Conservation (phyloP, 352 stramenopile species). For the Pythium brachiatum region DNA sequence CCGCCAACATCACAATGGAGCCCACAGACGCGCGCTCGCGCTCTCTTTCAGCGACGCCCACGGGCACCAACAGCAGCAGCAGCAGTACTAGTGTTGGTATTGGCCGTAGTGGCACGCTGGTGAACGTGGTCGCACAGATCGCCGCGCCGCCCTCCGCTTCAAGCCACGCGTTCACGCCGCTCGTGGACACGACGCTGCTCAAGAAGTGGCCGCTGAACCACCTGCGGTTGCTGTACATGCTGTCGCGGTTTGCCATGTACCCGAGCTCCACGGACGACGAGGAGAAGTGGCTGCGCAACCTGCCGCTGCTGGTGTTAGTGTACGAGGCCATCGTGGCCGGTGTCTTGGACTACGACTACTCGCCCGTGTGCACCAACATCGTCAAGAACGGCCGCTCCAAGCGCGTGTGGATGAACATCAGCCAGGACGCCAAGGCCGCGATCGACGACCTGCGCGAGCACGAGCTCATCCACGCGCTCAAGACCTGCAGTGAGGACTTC, state of each 20-base stretch:
- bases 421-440: constrained; percentile 94
- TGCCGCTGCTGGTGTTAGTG: constrained; percentile 94
- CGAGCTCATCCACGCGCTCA: constrained; percentile 93
- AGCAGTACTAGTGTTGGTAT: not conserved
- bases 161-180: constrained; percentile 1
- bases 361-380: constrained; percentile 92
- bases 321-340: constrained; percentile 96
- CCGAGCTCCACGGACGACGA: constrained; percentile 87
- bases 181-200: not conserved
- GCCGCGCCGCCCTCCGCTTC: not conserved
- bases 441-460: constrained; percentile 95
- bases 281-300: constrained; percentile 95
- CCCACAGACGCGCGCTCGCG: not conserved
- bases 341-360: constrained; percentile 97
- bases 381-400: constrained; percentile 87
- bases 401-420: constrained; percentile 93
- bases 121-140: not conserved
- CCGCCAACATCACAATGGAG: not conserved
- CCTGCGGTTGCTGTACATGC: constrained; percentile 94
- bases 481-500: constrained; percentile 92
- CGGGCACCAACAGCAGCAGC: not conserved
- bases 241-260: constrained; percentile 94
- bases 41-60: not conserved
- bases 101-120: not conserved
- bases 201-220: constrained; percentile 85